Evolutionary conservation across 306 rosid genomes (phyloP), one percentile per base, ranked within the genome.

Genomic region (Ziziphus jujuba): DNA sequence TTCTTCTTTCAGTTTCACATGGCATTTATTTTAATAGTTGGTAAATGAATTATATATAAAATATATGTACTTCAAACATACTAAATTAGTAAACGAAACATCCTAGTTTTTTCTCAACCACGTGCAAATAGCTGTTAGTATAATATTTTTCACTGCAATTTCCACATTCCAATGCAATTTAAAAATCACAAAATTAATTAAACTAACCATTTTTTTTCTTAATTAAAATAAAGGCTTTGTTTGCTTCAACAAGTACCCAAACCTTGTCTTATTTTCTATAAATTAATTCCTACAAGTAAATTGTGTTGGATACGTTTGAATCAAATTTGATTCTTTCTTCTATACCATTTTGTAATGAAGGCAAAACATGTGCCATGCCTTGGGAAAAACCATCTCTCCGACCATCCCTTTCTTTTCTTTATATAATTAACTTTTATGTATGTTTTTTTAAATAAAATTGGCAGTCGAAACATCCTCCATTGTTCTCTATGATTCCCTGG

Each of bases 311-410:
- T 21, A 48, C 57, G 69, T 40, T 40, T 10, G 45, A 40, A 64
- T 19, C 58, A 48, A 31, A 8, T 35, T 52, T 59, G 70, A 47
- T 66, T 66, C 43, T 68, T 52, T 31, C 45, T 33, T 15, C 45
- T 8, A 28, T 28, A 40, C 56, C 21, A 40, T 36, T 51, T 67
- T 52, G 72, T 50, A 53, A 69, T 68, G 52, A 79, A 63, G 57
- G 45, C 12, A 40, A 67, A 53, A 59, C 83, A 74, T 54, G 83
- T 79, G 76, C 73, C 38, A 17, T 53, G 76, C 65, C 76, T 74
- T 9, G 49, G 61, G 65, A 63, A 79, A 70, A 51, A 48, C 75
- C 52, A 36, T 16, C 22, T 45, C 40, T 22, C 28, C 0, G 33
- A 28, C 33, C 33, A 28, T 28, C 33, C 3, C 33, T 28, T 28